phyloP scores from a whole-genome alignment of 768 basidiomycete genomes.

The Amanita brunnescens region DNA sequence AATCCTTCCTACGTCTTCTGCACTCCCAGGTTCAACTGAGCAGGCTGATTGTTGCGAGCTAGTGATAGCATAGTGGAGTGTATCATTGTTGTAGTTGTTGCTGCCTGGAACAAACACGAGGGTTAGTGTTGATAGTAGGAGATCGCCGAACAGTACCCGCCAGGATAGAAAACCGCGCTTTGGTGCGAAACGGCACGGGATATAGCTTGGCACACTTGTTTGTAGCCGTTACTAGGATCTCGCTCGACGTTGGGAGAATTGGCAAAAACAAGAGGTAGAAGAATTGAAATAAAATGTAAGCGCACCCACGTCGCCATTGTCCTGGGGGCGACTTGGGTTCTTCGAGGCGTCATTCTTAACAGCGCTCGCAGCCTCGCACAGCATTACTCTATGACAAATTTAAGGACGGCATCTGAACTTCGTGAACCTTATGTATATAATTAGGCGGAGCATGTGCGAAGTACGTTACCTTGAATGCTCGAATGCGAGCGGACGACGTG shows the following conservation, averaged over 20 bases:
- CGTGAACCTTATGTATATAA: too few species aligned
- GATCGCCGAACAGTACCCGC: background rate
- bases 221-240: background rate
- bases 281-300: background rate
- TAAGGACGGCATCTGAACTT: too few species aligned
- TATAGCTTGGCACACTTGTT: background rate
- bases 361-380: too few species aligned
- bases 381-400: too few species aligned
- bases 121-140: background rate
- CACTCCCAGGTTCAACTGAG: conserved; percentile 2
- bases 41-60: conserved; percentile 3
- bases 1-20: conserved; percentile 1
- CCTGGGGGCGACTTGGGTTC: too few species aligned
- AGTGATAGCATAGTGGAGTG: background rate
- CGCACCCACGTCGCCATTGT: too few species aligned
- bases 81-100: background rate
- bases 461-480: too few species aligned
- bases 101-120: background rate
- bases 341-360: too few species aligned
- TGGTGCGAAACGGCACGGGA: background rate
- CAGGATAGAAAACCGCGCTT: conserved; percentile 1
- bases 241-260: background rate
- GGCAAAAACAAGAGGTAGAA: background rate
- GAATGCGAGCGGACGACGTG: too few species aligned
- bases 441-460: too few species aligned